These are phyloP conservation scores for Thraustotheca clavata DNA, from an alignment of 352 stramenopile species.

Conservation along the genomic window DNA sequence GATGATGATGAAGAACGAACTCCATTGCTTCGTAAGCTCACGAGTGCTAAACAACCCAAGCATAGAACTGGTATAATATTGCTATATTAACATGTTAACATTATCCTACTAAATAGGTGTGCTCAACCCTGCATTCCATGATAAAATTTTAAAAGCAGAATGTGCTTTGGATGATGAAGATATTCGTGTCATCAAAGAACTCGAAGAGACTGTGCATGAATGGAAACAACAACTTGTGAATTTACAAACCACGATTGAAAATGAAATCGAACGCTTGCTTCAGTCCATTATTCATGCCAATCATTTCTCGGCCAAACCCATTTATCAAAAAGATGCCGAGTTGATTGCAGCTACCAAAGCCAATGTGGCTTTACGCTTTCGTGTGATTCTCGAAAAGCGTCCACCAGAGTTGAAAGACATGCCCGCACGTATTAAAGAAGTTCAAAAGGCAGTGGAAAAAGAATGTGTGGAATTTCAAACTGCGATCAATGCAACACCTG, in stretches of 20 bases:
- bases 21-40: not conserved
- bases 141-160: constrained; percentile 9
- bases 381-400: not conserved
- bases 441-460: not conserved
- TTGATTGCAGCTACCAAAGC: not conserved
- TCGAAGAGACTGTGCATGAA: constrained; percentile 19
- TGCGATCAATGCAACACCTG: not conserved
- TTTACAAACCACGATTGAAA: not conserved
- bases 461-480: not conserved
- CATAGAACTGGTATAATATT: not conserved
- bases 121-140: constrained; percentile 14
- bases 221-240: not conserved
- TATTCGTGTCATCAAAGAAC: constrained; percentile 9
- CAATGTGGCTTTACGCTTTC: not conserved
- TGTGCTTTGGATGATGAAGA: constrained; percentile 6
- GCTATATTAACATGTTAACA: not conserved
- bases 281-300: constrained; percentile 5
- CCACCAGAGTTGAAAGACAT: constrained; percentile 14
- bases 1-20: not conserved
- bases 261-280: constrained; percentile 1
- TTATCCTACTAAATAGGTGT: not conserved
- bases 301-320: constrained; percentile 8
- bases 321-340: not conserved
- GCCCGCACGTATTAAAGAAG: constrained; percentile 8
- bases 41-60: constrained; percentile 4